Percentiles rank a stretch among this genome's conserved stretches.
phyloP scores from a whole-genome alignment of 768 basidiomycete genomes.

The Suillus cothurnatus region DNA sequence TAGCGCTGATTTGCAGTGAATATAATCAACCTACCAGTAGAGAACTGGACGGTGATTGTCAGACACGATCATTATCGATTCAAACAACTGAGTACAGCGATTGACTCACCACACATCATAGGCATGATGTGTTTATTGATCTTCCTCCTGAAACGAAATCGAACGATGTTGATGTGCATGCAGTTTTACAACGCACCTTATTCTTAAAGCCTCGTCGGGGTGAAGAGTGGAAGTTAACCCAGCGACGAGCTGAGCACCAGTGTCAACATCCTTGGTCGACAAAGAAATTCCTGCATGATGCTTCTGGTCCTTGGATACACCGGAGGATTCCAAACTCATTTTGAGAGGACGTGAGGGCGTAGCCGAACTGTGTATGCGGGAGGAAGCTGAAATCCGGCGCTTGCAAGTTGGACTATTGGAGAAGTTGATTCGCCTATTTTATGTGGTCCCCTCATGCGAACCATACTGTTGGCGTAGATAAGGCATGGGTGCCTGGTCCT shows the following conservation, averaged over 20 bases:
- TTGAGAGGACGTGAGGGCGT: neutral
- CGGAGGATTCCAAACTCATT: conserved; percentile 13
- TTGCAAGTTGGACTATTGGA: neutral
- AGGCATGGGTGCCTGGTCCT: neutral
- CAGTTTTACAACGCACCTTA: conserved; percentile 39
- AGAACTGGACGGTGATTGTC: conserved; percentile 36
- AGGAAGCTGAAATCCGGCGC: neutral
- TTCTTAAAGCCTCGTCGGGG: conserved; percentile 47
- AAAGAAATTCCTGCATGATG: conserved; percentile 39
- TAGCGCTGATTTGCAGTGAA: neutral
- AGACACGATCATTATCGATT: neutral
- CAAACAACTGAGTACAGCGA: neutral
- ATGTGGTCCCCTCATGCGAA: neutral
- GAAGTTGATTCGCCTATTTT: conserved; percentile 1
- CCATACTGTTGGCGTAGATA: neutral
- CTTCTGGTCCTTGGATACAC: conserved; percentile 28
- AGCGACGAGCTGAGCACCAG: conserved; percentile 55
- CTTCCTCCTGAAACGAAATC: conserved; percentile 40
- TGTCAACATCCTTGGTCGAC: conserved; percentile 51
- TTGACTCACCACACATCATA: conserved; percentile 59
- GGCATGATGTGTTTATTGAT: conserved; percentile 65
- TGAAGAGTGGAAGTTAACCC: conserved; percentile 44
- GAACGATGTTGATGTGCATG: neutral
- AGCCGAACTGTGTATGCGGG: neutral
- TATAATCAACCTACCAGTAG: conserved; percentile 43